Conservation (phyloP, 2,329 filamentous ascomycete genomes). For the Cercospora zeina region DNA sequence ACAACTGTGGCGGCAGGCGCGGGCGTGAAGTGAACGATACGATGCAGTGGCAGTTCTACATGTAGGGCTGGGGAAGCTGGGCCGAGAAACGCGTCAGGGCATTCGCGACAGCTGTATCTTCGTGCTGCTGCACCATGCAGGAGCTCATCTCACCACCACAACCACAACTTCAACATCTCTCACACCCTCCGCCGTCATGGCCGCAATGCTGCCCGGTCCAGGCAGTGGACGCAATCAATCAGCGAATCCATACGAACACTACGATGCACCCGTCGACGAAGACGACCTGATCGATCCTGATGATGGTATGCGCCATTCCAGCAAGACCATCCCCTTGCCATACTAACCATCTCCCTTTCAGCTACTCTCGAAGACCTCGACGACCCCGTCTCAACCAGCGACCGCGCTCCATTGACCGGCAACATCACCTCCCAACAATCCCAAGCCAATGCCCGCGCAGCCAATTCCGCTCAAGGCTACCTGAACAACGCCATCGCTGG, state of each 20-base stretch:
- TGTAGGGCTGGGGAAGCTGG: neutral
- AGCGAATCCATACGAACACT: conserved; percentile 44
- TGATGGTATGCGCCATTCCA: conserved; percentile 47
- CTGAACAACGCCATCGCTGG: conserved; percentile 87
- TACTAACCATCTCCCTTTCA: conserved; percentile 38
- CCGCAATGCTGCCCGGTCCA: conserved; percentile 27
- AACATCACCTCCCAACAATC: conserved; percentile 64
- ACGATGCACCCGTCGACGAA: conserved; percentile 50
- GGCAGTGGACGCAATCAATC: conserved; percentile 24
- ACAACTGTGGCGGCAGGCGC: neutral
- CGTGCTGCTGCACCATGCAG: neutral
- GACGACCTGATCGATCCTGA: conserved; percentile 56
- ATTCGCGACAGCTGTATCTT: conserved; percentile 16
- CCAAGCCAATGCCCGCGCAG: conserved; percentile 55
- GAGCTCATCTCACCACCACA: neutral
- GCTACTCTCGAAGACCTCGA: conserved; percentile 85
- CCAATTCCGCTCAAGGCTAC: conserved; percentile 70
- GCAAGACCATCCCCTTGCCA: neutral
- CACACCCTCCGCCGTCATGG: conserved; percentile 19
- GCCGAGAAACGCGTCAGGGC: conserved; percentile 16
- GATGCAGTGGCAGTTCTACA: no score
- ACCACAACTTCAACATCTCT: neutral
- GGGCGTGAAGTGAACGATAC: neutral
- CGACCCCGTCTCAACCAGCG: conserved; percentile 57
- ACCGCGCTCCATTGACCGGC: conserved; percentile 77